Evolutionary conservation across 257 asterid species (phyloP), one percentile per base, ranked within the genome.

Genomic region (Nicotiana sylvestris): DNA sequence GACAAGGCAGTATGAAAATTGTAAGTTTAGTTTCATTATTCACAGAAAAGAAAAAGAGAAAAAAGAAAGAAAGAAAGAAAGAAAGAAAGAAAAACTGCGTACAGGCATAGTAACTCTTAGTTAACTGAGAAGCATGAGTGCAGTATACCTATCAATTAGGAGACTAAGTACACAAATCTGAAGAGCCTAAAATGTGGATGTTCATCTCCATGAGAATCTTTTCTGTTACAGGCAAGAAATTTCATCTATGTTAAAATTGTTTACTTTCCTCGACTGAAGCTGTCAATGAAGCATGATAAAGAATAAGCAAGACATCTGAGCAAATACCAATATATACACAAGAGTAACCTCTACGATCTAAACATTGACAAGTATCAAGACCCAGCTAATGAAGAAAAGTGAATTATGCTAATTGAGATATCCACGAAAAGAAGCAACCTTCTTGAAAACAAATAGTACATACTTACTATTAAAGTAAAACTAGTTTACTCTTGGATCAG

Each of bases 261-360:
- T 17, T 15, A 15, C 8, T 49, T 76, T 51, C 21, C 64, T 13
- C 1, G 16, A 76, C 43, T 15, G 8, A 7, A 27, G 16, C 4
- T 27, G 79, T 51, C 27, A 51, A 51, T 49, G 64, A 76, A 76
- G 80, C 80, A 60, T 60, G 66, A 60, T n/a, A 60, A 60, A 60
- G 29, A 60, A 56, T 17, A 17, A 60, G 11, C 66, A 74, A 9
- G 35, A 21, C 15, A 46, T 74, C 7, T 46, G 62, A 74, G 79
- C 25, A 76, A 76, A 8, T 51, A 76, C 9, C 43, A 27, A 27
- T 37, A 51, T 46, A 12, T 33, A 17, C 29, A 33, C 29, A 3
- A 21, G 76, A 33, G 27, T 66, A 2, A 16, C 5, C 76, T 66
- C 76, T 33, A 66, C 2, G 5, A 66, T 33, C 76, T 33, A 16